These are phyloP conservation scores for Paecilomyces dactylethromorphus DNA, from an alignment of 2,329 filamentous ascomycete genomes.

Conservation along the genomic window DNA sequence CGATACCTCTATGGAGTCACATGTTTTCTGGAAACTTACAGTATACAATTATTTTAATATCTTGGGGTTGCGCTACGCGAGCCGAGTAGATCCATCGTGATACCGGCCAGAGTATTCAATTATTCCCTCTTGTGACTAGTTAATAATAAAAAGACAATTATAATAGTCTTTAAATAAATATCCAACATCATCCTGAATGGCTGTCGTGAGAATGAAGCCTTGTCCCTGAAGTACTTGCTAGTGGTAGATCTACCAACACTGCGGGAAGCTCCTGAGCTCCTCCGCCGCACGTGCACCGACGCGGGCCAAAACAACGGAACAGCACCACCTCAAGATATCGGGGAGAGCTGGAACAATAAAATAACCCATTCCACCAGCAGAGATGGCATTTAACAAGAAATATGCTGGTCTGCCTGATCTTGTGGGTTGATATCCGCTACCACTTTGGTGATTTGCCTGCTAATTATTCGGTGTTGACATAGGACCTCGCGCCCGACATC, in stretches of 20 bases:
- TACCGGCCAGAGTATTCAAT: background rate
- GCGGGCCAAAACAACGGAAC: background rate
- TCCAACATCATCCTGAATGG: background rate
- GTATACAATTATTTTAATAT: too few relatives aligned
- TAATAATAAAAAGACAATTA: background rate
- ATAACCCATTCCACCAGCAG: conserved; percentile 1
- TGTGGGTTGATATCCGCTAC: conserved; percentile 38
- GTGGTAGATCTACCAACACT: background rate
- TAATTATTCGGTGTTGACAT: conserved; percentile 2
- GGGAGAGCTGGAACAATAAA: background rate
- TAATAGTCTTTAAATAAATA: background rate
- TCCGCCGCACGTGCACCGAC: background rate
- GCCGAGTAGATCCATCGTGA: too few relatives aligned
- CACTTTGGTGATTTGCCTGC: background rate
- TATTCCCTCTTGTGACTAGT: background rate
- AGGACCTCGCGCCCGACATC: conserved; percentile 90
- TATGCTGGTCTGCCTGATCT: conserved; percentile 76
- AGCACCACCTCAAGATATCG: background rate
- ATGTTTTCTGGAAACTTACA: too few relatives aligned
- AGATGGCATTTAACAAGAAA: conserved; percentile 71
- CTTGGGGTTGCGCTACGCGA: too few relatives aligned
- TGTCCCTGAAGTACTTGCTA: background rate
- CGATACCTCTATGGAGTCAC: too few relatives aligned
- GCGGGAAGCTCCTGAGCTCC: background rate
- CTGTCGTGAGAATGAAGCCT: background rate